These are phyloP conservation scores for Chaetomium strumarium DNA, from an alignment of 2,329 filamentous ascomycete species.

Conservation along the genomic window DNA sequence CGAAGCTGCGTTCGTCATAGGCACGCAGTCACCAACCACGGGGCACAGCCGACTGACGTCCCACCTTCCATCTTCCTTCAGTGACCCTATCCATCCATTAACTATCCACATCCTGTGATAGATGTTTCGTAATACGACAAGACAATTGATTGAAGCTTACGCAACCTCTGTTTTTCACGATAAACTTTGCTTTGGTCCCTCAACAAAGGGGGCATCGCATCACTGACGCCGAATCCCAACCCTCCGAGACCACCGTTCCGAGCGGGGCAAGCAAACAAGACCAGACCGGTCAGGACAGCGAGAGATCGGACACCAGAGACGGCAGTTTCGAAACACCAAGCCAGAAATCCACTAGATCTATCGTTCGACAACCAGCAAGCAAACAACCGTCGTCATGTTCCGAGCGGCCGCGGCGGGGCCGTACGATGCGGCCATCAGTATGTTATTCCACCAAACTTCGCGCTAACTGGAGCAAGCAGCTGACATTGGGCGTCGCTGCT, in stretches of 20 bases:
- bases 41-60: slow-evolving; percentile 16
- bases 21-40: slow-evolving; percentile 14
- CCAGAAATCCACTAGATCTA: neutral
- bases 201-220: neutral
- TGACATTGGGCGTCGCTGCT: slow-evolving; percentile 17
- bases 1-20: slow-evolving; percentile 5
- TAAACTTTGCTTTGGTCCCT: neutral
- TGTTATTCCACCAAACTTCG: slow-evolving; percentile 24
- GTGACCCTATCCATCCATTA: neutral
- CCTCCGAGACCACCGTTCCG: neutral
- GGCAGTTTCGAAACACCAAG: neutral
- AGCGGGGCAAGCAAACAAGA: slow-evolving; percentile 5
- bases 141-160: neutral
- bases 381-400: slow-evolving; percentile 43
- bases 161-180: neutral
- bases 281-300: neutral
- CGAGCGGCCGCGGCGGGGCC: slow-evolving; percentile 52
- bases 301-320: neutral
- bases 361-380: neutral
- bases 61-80: slow-evolving; percentile 2
- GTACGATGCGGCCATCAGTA: slow-evolving; percentile 56
- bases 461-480: slow-evolving; percentile 1
- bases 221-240: neutral
- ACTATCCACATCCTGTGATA: neutral
- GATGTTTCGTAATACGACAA: neutral